Percentiles rank a stretch among this genome's conserved stretches.
These are phyloP conservation scores for Metroxylon sagu DNA, from an alignment of 176 grass and related monocot genomes.

Conservation along the genomic window DNA sequence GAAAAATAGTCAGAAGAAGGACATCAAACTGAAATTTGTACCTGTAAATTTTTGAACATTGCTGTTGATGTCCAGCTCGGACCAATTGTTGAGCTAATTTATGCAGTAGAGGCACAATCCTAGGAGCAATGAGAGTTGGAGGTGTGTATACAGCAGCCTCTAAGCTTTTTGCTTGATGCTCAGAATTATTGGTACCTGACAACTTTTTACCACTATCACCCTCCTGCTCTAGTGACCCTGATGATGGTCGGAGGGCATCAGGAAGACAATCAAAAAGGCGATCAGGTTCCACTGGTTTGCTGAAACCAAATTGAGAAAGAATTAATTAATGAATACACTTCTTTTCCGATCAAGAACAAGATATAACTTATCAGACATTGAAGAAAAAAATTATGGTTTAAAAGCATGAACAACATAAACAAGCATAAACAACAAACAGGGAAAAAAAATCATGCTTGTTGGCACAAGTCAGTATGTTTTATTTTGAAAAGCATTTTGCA, in stretches of 20 bases:
- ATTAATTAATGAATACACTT: neutral
- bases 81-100: conserved; percentile 89
- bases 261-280: conserved; percentile 88
- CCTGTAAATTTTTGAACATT: conserved; percentile 92
- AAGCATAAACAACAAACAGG: no score
- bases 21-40: neutral
- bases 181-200: conserved; percentile 20
- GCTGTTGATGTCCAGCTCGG: conserved; percentile 68
- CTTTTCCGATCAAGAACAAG: no score
- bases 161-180: conserved; percentile 30
- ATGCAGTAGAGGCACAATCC: conserved; percentile 70
- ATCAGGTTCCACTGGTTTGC: conserved; percentile 90
- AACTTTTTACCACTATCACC: conserved; percentile 46
- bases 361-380: no score
- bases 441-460: no score
- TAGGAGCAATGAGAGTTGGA: conserved; percentile 76
- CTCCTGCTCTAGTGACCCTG: conserved; percentile 40
- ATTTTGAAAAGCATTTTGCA: no score
- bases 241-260: conserved; percentile 58
- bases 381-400: no score
- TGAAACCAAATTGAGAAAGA: conserved; percentile 24
- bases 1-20: no score
- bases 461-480: no score
- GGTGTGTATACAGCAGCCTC: conserved; percentile 67
- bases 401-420: no score